Evolutionary conservation across 805 yeast species (phyloP), one percentile per base, ranked within the genome.

Genomic region (Kodamaea laetipori): DNA sequence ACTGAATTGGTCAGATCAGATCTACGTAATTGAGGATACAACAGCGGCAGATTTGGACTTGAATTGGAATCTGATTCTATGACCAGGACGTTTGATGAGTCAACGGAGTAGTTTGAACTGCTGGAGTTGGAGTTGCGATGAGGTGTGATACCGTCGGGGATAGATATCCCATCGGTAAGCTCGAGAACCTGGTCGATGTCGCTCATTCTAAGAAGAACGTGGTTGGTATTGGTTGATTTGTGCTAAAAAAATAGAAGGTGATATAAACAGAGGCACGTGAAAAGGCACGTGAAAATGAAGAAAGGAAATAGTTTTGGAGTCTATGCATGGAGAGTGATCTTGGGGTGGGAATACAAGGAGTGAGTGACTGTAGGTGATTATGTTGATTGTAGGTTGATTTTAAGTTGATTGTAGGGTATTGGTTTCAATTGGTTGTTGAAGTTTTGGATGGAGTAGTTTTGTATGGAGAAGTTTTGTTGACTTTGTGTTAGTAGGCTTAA

Each of bases 1-100:
- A 63, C 52, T 9, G 70, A 62, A 8, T 25, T n/a, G 16, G 26
- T 15, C 45, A 35, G 39, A 31, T 41, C 45, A 7, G 36, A 27
- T 10, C 45, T 12, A n/a, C 40, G 39, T n/a, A 41, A 30, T 26
- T 15, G 5, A 1, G 45, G 45, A 33, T 18, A 32, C 34, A 35
- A 18, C 24, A n/a, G 27, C 4, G 38, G 38, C 38, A 35, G 38
- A 12, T 12, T 30, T 10, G 34, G 34, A 3, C 34, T 19, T 12
- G 34, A 13, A 21, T 25, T 37, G 7, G 41, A 17, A 11, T 37
- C 41, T 6, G 41, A 17, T 8, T 27, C 26, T 13, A 30, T 30
- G 16, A 37, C 12, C 41, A 37, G 41, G 6, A 19, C 18, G 18
- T 37, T 37, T 8, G 41, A 37, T 7, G 41, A 37, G 25, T 37